Evolutionary conservation across 2,329 filamentous ascomycete genomes (phyloP), one percentile per base, ranked within the genome.

Genomic region (Scortechinia acanthostroma): DNA sequence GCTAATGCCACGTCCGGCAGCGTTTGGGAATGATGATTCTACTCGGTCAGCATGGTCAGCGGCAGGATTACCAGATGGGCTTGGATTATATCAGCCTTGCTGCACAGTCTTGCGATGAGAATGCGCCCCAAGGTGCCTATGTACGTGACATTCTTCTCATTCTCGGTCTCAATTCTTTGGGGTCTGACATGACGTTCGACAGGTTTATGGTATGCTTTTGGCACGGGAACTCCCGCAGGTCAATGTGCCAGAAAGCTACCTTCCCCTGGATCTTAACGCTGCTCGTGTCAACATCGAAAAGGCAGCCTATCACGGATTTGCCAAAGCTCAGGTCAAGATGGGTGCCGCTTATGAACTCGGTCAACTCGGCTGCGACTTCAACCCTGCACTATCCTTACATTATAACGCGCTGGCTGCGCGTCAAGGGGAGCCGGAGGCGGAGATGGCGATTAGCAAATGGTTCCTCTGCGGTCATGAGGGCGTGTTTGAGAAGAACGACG

Each of bases 381-480:
- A 94, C 55, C 91, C 93, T 1, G 86, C 89, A 1, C 76, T 94
- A 47, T 97, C 91, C 1, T 67, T 98, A 45, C 93, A 98, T 60
- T 98, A 98, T 69, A 96, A 97, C 58, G 88, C 89, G 28, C 74
- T 98, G 22, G 91, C 93, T 19, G 87, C 93, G 13, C 83, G 87
- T 51, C 93, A 97, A 65, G 91, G 91, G 16, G 90, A 97, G 55
- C 74, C 90, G 0, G 93, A 98, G 61, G 93, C 91, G 0, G 90
- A 95, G 48, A 86, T 98, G 65, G 90, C 91, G 21, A 90, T 98
- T 49, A 97, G 91, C 64, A 93, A 95, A 64, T 98, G 93, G 93
- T 98, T 97, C 59, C 74, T 98, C 21, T 97, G 95, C 57, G 93
- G 93, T 2, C 91, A 93, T 52, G 91, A 97, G 53, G 86, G 85